Base-by-base conservation (phyloP, 305 asterid genomes). In the Plantago coronopus region DNA sequence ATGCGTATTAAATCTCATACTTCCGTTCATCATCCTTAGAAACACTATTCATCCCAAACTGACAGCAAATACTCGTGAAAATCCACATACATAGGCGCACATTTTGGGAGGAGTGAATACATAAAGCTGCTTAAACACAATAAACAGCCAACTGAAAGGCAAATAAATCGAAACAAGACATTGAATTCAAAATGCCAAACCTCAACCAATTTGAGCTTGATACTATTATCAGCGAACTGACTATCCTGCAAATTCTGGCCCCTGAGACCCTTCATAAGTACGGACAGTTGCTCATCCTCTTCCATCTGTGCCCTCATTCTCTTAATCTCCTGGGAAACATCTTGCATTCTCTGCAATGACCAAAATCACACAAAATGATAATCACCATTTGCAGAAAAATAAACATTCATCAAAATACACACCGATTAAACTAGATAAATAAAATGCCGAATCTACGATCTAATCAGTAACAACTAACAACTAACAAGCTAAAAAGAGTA, bases 271-370 rank as follows among this genome's bases (percentile, higher is more conserved):
- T 76, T 85, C 99, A 93, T 93, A 21, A 93, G 91, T 61, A 76
- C 68, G 43, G 99, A 77, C 75, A 93, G 65, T 68, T 93, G 78
- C 74, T 93, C 99, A 48, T 93, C 82, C 76, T 89, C 97, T 76
- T 93, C 99, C 99, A 93, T 93, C 69, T 93, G 94, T 3, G 96
- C 97, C 77, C 99, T 83, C 72, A 93, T 90, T 66, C 94, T 75
- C 68, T 93, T 93, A 65, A 93, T 93, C 81, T 93, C 97, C 65
- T 81, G 73, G 2, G 99, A 93, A 48, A 93, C 95, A 74, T 82
- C 95, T 73, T 77, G 89, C 75, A 93, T 79, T 79, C 97, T 87
- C 97, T 93, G 84, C 77, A 75, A 69, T 73, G 62, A 66, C 70
- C 76, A 66, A 67, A 54, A 54, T 29, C 65, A 65, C 31, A 64